Conservation (phyloP, 352 stramenopile species). For the Pythium sukuiense region DNA sequence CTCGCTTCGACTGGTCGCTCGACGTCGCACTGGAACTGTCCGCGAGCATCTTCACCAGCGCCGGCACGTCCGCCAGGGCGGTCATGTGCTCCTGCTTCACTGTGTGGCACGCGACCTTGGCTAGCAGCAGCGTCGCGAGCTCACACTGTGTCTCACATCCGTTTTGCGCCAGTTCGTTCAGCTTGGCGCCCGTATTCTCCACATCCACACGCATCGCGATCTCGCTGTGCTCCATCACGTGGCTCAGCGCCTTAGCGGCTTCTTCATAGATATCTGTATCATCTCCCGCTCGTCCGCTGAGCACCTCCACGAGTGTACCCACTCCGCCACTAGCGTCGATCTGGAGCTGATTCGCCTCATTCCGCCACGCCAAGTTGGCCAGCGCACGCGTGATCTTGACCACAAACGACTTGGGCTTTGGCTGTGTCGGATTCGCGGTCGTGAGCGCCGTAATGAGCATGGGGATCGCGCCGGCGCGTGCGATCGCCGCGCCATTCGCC, state of each 20-base stretch:
- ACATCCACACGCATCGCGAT: slow-evolving; percentile 6
- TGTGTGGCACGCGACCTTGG: slow-evolving; percentile 21
- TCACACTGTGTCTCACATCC: slow-evolving; percentile 1
- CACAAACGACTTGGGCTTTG: slow-evolving; percentile 6
- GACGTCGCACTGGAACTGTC: neutral
- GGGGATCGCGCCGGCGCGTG: slow-evolving; percentile 14
- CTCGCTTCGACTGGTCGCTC: neutral
- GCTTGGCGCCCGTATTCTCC: neutral
- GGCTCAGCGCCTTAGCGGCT: slow-evolving; percentile 20
- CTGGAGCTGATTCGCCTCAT: slow-evolving; percentile 20
- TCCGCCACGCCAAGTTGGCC: slow-evolving; percentile 24
- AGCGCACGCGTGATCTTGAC: slow-evolving; percentile 17
- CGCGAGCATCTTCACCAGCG: slow-evolving; percentile 14
- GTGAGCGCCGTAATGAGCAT: slow-evolving; percentile 13
- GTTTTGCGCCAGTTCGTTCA: slow-evolving; percentile 3
- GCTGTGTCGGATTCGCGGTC: neutral
- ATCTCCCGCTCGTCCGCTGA: neutral
- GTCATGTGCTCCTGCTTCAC: slow-evolving; percentile 1
- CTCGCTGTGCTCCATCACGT: slow-evolving; percentile 10
- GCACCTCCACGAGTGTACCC: slow-evolving; percentile 17
- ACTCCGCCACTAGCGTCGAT: slow-evolving; percentile 21
- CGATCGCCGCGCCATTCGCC: slow-evolving; percentile 19
- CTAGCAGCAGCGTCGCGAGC: slow-evolving; percentile 19
- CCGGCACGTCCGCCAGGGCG: slow-evolving; percentile 18
- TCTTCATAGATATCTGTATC: slow-evolving; percentile 22